Base-by-base conservation (phyloP, 2,329 filamentous ascomycete species). In the Fusarium sp. region DNA sequence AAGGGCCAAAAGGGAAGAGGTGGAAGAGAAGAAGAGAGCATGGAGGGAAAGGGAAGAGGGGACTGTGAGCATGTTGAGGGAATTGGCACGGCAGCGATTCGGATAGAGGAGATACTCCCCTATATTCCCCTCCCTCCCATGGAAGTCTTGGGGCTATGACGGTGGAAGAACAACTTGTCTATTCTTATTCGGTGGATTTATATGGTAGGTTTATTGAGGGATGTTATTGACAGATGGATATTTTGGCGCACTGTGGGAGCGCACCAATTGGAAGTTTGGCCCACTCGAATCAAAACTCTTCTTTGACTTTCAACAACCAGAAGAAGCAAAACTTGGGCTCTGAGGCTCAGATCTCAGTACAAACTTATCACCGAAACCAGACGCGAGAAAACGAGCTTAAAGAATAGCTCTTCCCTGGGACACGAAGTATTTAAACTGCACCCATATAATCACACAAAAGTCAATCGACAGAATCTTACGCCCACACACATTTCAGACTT, bases 51-150 rank as follows among this genome's bases (percentile, higher is more conserved):
- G 94, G 81, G 96, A 98, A 83, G 92, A 95, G 72, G 90, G 90
- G 79, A 97, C 94, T 3, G 94, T 98, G 86, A 90, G 90, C 54
- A 95, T 94, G 87, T 79, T 98, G 78, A 92, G 88, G 82, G 90
- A 91, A 77, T 83, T 98, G 83, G 96, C 95, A 21, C 92, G 88
- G 83, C 89, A 94, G 83, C 88, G 93, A 72, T 97, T 94, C 86
- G 94, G 94, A 32, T 90, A 80, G 52, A 57, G 28, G 19, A 42
- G 28, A 40, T 65, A 23, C 28, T 9, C 25, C 25, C 21, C 18
- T 42, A 19, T 47, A 13, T 30, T 49, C 23, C 23, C 10, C 10
- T 32, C 6, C 15, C 9, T 28, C 15, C 7, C 16, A 5, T 30
- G 7, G 5, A 23, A 37, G 40, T 5, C 35, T 43, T 11, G 56